phyloP scores from a whole-genome alignment of 768 basidiomycete genomes.

The Trametes villosa region DNA sequence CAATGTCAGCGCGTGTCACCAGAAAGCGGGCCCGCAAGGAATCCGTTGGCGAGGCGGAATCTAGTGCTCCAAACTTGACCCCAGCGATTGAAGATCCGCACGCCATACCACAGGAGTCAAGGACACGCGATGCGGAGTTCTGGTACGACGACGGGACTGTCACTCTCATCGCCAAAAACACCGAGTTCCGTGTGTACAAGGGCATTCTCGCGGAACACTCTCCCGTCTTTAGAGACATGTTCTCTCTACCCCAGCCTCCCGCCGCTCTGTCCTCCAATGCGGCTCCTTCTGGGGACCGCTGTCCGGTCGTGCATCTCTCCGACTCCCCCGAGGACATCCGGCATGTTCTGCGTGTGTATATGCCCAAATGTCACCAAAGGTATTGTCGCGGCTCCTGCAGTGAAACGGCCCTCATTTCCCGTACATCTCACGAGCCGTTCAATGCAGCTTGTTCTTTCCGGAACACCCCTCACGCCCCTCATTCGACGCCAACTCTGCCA shows the following conservation, averaged over 20 bases:
- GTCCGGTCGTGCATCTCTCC: neutral
- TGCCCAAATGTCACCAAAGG: neutral
- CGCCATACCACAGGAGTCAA: too few species aligned
- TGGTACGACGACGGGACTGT: constrained; percentile 19
- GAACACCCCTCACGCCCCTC: too few species aligned
- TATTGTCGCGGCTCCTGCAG: too few species aligned
- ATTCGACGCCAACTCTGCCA: neutral
- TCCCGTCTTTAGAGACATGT: constrained; percentile 12
- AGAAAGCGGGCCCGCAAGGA: neutral
- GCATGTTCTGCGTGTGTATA: neutral
- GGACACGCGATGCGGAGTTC: constrained; percentile 8
- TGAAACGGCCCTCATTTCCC: too few species aligned
- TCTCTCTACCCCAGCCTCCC: constrained; percentile 6
- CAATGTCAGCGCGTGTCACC: neutral
- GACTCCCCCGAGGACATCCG: neutral
- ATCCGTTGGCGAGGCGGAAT: neutral
- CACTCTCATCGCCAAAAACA: constrained; percentile 1
- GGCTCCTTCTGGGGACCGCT: too few species aligned
- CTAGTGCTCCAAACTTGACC: too few species aligned
- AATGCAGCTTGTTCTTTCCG: too few species aligned
- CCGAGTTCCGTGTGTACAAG: constrained; percentile 13
- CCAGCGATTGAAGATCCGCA: too few species aligned
- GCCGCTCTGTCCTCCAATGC: neutral
- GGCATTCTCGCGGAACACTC: constrained; percentile 11
- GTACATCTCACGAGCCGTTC: too few species aligned